Percentiles rank a stretch among this genome's conserved stretches.
Conservation (phyloP, 257 asterid species). For the Ballota nigra region DNA sequence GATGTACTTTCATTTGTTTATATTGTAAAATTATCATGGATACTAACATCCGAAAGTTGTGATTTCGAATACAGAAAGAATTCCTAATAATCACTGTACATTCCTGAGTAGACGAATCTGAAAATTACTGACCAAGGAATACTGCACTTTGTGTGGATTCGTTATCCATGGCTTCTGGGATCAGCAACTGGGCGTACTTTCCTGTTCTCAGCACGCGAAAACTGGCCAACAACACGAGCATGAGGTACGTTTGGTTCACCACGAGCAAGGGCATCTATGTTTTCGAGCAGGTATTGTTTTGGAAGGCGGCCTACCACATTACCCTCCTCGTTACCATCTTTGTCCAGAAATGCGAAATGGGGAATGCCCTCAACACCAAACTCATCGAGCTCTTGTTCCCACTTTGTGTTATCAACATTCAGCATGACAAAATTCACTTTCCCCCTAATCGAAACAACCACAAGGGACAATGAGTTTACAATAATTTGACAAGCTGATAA, state of each 20-base stretch:
- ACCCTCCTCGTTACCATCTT: slow-evolving; percentile 87
- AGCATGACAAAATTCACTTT: slow-evolving; percentile 91
- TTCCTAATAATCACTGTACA: neutral
- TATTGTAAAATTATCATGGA: slow-evolving; percentile 18
- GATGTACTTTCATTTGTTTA: slow-evolving; percentile 7
- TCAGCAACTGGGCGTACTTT: slow-evolving; percentile 68
- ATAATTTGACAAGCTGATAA: neutral
- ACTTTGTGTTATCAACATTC: slow-evolving; percentile 95
- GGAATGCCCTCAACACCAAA: slow-evolving; percentile 99
- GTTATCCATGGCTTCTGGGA: slow-evolving; percentile 95
- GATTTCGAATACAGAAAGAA: neutral
- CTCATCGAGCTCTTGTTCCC: slow-evolving; percentile 99
- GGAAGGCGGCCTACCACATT: slow-evolving; percentile 96
- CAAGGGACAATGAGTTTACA: neutral
- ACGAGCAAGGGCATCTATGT: slow-evolving; percentile 81
- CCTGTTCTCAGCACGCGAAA: slow-evolving; percentile 68
- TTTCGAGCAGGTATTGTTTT: slow-evolving; percentile 65
- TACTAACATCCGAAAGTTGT: slow-evolving; percentile 16
- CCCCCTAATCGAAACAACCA: slow-evolving; percentile 48
- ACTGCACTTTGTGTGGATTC: slow-evolving; percentile 51
- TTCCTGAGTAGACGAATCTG: slow-evolving; percentile 11
- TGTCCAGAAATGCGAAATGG: slow-evolving; percentile 93
- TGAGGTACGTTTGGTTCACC: slow-evolving; percentile 82
- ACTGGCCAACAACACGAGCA: slow-evolving; percentile 84
- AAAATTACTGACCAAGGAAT: slow-evolving; percentile 39